Conservation (phyloP, 805 yeast genomes). For the Lipomyces sp. region DNA sequence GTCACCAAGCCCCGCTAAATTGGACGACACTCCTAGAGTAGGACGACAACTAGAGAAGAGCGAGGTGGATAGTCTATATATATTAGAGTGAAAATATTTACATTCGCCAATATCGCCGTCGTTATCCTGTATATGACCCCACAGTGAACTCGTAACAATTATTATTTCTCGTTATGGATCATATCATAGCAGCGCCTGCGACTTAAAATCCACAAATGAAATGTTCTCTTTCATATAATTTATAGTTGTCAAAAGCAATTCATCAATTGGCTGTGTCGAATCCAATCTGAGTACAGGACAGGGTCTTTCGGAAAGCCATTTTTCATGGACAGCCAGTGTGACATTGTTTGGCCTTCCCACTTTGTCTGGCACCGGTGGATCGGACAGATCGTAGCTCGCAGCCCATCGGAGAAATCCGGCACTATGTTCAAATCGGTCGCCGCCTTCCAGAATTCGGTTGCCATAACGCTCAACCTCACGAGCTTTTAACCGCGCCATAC, state of each 20-base stretch:
- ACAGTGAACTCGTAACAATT: too few species aligned
- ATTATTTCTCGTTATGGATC: too few species aligned
- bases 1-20: too few species aligned
- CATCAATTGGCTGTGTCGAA: slow-evolving; percentile 6
- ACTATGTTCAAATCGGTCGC: slow-evolving; percentile 10
- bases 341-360: slow-evolving; percentile 8
- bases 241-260: neutral
- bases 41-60: too few species aligned
- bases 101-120: too few species aligned
- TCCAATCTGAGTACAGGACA: slow-evolving; percentile 12
- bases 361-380: neutral
- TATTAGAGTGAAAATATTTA: too few species aligned
- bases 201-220: neutral
- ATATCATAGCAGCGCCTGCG: too few species aligned
- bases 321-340: neutral
- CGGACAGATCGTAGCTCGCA: neutral
- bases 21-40: too few species aligned
- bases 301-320: slow-evolving; percentile 6
- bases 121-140: too few species aligned
- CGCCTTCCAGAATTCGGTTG: slow-evolving; percentile 4
- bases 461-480: slow-evolving; percentile 14
- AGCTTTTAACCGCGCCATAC: neutral
- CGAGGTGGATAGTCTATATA: too few species aligned
- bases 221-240: slow-evolving; percentile 10
- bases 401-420: slow-evolving; percentile 9